Conservation (phyloP, 176 grass and related monocot genomes). For the Alopecurus myosuroides region DNA sequence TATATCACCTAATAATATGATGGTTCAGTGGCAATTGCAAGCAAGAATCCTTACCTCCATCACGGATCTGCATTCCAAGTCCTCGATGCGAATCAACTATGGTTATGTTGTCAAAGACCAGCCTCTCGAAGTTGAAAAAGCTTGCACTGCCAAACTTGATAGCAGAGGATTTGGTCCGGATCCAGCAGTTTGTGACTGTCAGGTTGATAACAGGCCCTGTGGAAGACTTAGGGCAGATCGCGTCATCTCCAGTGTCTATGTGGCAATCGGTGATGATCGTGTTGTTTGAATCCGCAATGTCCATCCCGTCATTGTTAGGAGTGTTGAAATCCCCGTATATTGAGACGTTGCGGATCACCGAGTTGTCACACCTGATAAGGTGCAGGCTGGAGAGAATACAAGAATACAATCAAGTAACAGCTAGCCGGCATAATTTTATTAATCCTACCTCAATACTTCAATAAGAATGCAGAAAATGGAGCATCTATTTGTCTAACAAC, state of each 20-base stretch:
- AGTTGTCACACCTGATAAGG: constrained; percentile 70
- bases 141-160: constrained; percentile 86
- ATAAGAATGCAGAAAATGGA: too few species aligned
- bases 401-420: neutral
- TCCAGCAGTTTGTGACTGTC: constrained; percentile 71
- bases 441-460: too few species aligned
- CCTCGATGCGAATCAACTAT: constrained; percentile 84
- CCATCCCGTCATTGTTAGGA: constrained; percentile 91
- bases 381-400: constrained; percentile 52
- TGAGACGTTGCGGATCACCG: constrained; percentile 57
- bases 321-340: constrained; percentile 70
- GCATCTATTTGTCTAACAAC: too few species aligned
- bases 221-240: constrained; percentile 58
- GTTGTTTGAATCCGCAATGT: constrained; percentile 80
- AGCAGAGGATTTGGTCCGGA: constrained; percentile 77
- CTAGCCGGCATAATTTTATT: neutral
- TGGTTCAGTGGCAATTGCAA: neutral
- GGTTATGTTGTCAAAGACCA: constrained; percentile 68
- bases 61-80: constrained; percentile 81
- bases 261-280: constrained; percentile 58
- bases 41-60: constrained; percentile 59
- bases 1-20: neutral
- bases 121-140: constrained; percentile 42
- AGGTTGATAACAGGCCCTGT: constrained; percentile 73
- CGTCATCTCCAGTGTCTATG: constrained; percentile 90